A percentile compares a stretch with the other conserved stretches of the same genome.
These are phyloP conservation scores for Nectriaceae sp. DNA, from an alignment of 2,329 filamentous ascomycete genomes.

Conservation along the genomic window DNA sequence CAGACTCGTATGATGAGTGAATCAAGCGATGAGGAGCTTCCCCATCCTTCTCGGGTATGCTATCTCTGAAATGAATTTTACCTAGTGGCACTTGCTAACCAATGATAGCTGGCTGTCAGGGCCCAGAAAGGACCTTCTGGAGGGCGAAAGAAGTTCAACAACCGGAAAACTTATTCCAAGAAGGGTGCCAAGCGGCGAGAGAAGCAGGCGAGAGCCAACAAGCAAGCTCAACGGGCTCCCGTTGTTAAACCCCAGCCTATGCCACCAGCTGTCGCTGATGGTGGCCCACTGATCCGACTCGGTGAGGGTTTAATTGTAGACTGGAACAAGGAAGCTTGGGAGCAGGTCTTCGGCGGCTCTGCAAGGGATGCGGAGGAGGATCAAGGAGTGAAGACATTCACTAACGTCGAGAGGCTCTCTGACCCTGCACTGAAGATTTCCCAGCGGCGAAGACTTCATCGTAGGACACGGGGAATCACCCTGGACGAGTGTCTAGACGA, in stretches of 20 bases:
- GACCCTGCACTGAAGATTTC: conserved; percentile 66
- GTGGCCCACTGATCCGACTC: conserved; percentile 71
- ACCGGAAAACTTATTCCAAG: conserved; percentile 48
- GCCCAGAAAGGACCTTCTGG: conserved; percentile 20
- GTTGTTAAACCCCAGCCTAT: conserved; percentile 37
- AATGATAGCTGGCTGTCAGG: neutral
- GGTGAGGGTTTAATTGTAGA: conserved; percentile 87
- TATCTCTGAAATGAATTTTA: neutral
- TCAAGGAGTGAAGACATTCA: conserved; percentile 63
- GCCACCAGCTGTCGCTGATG: conserved; percentile 43
- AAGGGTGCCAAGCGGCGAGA: conserved; percentile 51
- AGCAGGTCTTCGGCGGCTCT: conserved; percentile 66
- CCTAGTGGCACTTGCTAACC: conserved; percentile 5
- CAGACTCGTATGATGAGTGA: conserved; percentile 62
- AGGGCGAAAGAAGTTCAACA: conserved; percentile 51
- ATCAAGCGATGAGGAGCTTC: conserved; percentile 56
- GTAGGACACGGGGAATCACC: conserved; percentile 65
- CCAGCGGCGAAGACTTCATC: conserved; percentile 63
- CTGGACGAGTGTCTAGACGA: conserved; percentile 92
- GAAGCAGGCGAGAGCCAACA: conserved; percentile 41
- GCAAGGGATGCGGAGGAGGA: conserved; percentile 39
- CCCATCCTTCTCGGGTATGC: conserved; percentile 28
- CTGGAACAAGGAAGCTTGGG: conserved; percentile 72
- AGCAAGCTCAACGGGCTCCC: conserved; percentile 36
- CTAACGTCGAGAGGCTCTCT: conserved; percentile 52